These are phyloP conservation scores for Rubus parviflorus DNA, from an alignment of 306 rosid genomes.

Conservation along the genomic window DNA sequence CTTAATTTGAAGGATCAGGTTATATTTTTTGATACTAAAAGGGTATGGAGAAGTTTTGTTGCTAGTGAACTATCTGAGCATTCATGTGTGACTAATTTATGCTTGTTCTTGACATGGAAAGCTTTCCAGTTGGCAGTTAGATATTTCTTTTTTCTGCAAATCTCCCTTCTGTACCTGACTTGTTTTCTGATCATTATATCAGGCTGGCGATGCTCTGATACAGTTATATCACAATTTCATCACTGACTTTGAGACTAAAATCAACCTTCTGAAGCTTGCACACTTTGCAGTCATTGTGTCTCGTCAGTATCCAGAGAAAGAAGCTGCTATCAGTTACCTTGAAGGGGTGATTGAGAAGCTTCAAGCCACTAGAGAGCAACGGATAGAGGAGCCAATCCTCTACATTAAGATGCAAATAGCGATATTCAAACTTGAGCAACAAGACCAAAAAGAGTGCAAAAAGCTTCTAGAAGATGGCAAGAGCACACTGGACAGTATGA, in stretches of 20 bases:
- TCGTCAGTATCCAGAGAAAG: constrained; percentile 92
- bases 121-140: not conserved
- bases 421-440: constrained; percentile 79
- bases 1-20: not conserved
- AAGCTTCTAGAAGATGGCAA: constrained; percentile 93
- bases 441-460: constrained; percentile 85
- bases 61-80: not conserved
- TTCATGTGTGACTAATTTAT: not conserved
- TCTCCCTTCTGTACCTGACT: constrained; percentile 7
- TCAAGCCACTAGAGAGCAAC: constrained; percentile 83
- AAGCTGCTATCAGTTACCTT: constrained; percentile 86
- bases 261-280: constrained; percentile 98
- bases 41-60: not conserved
- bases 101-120: not conserved
- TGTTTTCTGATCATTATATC: constrained; percentile 29
- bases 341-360: constrained; percentile 91
- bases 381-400: constrained; percentile 87
- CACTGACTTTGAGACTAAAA: constrained; percentile 97
- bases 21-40: not conserved
- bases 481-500: constrained; percentile 92
- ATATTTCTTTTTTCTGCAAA: not conserved
- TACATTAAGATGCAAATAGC: constrained; percentile 95
- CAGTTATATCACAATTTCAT: constrained; percentile 95
- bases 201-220: constrained; percentile 98
- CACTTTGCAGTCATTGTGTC: constrained; percentile 98